Percentiles rank a stretch among this genome's conserved stretches.
phyloP scores from a whole-genome alignment of 352 stramenopile genomes.

The Phytophthora citrophthora region DNA sequence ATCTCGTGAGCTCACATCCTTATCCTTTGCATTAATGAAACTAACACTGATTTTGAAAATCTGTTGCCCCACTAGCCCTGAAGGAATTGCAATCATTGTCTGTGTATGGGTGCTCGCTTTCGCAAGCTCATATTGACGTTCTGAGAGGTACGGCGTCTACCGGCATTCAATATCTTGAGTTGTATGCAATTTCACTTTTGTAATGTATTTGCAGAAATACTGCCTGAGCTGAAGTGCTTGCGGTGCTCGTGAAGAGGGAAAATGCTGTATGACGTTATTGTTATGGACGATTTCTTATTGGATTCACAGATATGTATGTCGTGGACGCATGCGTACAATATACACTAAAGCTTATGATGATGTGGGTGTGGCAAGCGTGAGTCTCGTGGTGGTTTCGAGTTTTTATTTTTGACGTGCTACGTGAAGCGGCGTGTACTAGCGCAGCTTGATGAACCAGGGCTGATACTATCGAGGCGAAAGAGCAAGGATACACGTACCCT shows the following conservation, averaged over 20 bases:
- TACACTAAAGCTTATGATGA: slow-evolving; percentile 23
- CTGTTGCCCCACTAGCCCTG: slow-evolving; percentile 38
- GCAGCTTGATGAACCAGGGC: slow-evolving; percentile 23
- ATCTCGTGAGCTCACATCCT: slow-evolving; percentile 49
- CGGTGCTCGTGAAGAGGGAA: slow-evolving; percentile 45
- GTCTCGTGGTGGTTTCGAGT: background rate
- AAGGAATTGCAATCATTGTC: slow-evolving; percentile 63
- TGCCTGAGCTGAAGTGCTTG: slow-evolving; percentile 53
- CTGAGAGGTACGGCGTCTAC: slow-evolving; percentile 44
- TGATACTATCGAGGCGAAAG: slow-evolving; percentile 7
- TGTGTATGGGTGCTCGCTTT: slow-evolving; percentile 61
- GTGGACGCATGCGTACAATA: slow-evolving; percentile 27
- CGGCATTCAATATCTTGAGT: no score
- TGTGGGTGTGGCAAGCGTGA: background rate
- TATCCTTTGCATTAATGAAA: background rate
- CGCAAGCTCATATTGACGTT: slow-evolving; percentile 54
- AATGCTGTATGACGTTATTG: slow-evolving; percentile 5
- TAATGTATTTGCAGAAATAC: slow-evolving; percentile 43
- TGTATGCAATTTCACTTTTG: background rate
- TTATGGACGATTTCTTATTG: slow-evolving; percentile 9
- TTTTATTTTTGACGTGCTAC: slow-evolving; percentile 30
- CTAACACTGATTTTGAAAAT: slow-evolving; percentile 10
- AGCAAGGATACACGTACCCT: background rate
- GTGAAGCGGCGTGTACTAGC: slow-evolving; percentile 20
- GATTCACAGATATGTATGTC: slow-evolving; percentile 5